Base-by-base conservation (phyloP, 2,329 filamentous ascomycete genomes). In the Fonsecaea nubica region DNA sequence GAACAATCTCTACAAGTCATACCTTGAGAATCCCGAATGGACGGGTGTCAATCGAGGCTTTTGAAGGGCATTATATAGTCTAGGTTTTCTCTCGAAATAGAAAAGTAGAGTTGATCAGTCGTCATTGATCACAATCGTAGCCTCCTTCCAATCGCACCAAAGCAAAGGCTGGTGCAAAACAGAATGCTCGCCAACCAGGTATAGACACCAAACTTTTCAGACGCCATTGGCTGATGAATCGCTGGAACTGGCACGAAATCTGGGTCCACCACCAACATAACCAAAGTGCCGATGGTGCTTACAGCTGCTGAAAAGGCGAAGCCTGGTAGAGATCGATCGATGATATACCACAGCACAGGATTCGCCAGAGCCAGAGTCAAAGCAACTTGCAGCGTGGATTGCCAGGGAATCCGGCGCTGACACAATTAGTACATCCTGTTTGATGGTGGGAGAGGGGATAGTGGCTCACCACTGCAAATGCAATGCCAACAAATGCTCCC, bases 81-180 rank as follows among this genome's bases (percentile, higher is more conserved):
- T 45, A 33, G 50, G 25, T 40, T 58, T 2, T 8, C 15, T 58
- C 36, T 54, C 56, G 50, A 62, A 50, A 58, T 53, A 32, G 30
- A 45, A 18, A 30, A 50, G 33, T 35, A 6, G 15, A 53, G 10
- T 30, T 30, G 21, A 4, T 18, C 12, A 21, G 13, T 30, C 12
- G 7, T 25, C 30, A 21, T 36, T 33, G n/a, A 13, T 68, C 63
- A 72, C 58, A 73, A 59, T 62, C 70, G 71, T 70, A 98, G 80
- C 68, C 92, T 85, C 69, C 95, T 85, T 12, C 95, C 95, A 75
- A 99, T 92, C 76, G 97, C 98, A 10, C 95, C 95, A 82, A 99
- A 97, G 79, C 93, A 97, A 9, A 98, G 87, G 72, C 92, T 93
- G 75, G 92, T 96, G 79, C 95, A 97, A 77, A 97, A 99, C 58